Evolutionary conservation across 2,329 filamentous ascomycete species (phyloP), one percentile per base, ranked within the genome.

Genomic region (Claviceps sp.): DNA sequence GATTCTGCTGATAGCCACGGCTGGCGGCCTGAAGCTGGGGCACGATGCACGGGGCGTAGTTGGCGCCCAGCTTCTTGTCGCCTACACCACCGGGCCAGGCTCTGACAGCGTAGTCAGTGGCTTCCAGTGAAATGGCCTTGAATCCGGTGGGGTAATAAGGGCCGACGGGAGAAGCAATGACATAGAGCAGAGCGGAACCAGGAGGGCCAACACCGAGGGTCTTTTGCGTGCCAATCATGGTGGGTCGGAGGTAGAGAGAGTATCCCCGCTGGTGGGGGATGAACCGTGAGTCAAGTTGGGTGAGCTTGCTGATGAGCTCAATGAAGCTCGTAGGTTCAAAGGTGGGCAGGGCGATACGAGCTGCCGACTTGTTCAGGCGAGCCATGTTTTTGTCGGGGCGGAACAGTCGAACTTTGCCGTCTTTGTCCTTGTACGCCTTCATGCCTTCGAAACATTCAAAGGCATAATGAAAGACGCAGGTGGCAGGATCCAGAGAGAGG

Each of bases 31-130:
- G 81, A 62, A 93, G 80, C 72, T 98, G 93, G 17, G 93, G 93
- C n/a, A 97, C 75, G 62, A 98, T 91, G 74, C 93, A 97, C 5
- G 93, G 93, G n/a, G 93, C 93, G 68, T 98, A 98, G 79, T 98
- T 98, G 64, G 91, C 93, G 56, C 93, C 93, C 38, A 98, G 82
- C 75, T 98, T 98, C 81, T 93, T 95, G 75, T 97, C 89, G 61
- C 93, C 93, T 37, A 96, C 91, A 65, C 93, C 93, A 55, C 93
- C 93, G 47, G 93, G 93, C 93, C 93, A 98, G 53, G 93, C 93
- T 59, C 93, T 89, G 56, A 96, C 89, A 52, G 91, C 91, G 69
- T 96, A 95, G 72, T 95, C 87, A 50, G 93, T 97, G 26, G 93
- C 93, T 73, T 97, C 93, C 51, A 98, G 79, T 1, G 87, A 90